phyloP scores from a whole-genome alignment of 2,329 filamentous ascomycete species.

The Trichophyton verrucosum region DNA sequence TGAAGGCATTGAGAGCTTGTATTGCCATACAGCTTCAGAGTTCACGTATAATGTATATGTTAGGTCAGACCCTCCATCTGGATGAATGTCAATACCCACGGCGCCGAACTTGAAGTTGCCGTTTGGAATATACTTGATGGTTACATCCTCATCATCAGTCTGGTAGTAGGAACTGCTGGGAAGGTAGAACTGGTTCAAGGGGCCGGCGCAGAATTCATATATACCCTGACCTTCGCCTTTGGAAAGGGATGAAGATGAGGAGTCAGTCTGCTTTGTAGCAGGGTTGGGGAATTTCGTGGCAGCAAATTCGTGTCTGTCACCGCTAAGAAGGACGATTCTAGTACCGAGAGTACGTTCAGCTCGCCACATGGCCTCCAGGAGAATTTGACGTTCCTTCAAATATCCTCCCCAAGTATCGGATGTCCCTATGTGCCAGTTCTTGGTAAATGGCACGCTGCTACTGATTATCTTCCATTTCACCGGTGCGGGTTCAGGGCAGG shows the following conservation, averaged over 20 bases:
- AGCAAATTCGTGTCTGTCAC: slow-evolving; percentile 93
- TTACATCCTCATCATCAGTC: slow-evolving; percentile 66
- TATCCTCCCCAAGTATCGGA: slow-evolving; percentile 94
- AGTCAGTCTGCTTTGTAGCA: slow-evolving; percentile 13
- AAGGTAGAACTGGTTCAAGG: slow-evolving; percentile 86
- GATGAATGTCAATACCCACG: slow-evolving; percentile 60
- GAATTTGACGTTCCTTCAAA: slow-evolving; percentile 59
- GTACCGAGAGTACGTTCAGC: slow-evolving; percentile 56
- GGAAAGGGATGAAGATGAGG: slow-evolving; percentile 11
- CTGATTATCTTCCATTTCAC: slow-evolving; percentile 90
- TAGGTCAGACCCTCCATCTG: slow-evolving; percentile 47
- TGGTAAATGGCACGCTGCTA: slow-evolving; percentile 86
- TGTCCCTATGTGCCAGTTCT: slow-evolving; percentile 86
- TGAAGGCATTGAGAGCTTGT: slow-evolving; percentile 29
- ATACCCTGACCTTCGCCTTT: slow-evolving; percentile 33
- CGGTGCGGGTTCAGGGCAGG: slow-evolving; percentile 56
- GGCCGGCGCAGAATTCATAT: slow-evolving; percentile 85
- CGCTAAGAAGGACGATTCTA: slow-evolving; percentile 72
- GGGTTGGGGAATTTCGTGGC: slow-evolving; percentile 60
- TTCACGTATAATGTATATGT: slow-evolving; percentile 75
- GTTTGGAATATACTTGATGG: slow-evolving; percentile 67
- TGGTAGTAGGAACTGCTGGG: slow-evolving; percentile 75
- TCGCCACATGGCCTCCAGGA: slow-evolving; percentile 89
- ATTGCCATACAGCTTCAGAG: slow-evolving; percentile 63
- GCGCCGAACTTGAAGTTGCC: slow-evolving; percentile 84